These are phyloP conservation scores for Fusarium sacchari DNA, from an alignment of 2,329 filamentous ascomycete species.

Conservation along the genomic window DNA sequence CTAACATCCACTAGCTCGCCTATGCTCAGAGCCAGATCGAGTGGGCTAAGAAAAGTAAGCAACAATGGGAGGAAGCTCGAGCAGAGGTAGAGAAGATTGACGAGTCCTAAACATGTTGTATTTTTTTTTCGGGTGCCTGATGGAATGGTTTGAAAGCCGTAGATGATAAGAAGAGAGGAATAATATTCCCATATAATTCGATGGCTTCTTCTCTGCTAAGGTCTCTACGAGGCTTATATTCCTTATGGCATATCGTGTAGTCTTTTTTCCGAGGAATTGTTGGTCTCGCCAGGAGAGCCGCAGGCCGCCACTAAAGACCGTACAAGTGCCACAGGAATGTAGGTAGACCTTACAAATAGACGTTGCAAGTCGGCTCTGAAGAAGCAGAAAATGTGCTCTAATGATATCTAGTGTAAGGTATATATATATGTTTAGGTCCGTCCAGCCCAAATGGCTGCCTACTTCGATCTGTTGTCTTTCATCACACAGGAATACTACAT, in stretches of 20 bases:
- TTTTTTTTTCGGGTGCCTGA: neutral
- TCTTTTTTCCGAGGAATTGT: neutral
- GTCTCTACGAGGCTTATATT: neutral
- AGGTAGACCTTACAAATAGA: neutral
- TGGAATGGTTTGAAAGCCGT: slow-evolving; percentile 7
- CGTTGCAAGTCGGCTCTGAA: neutral
- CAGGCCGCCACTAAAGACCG: neutral
- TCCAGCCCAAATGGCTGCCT: neutral
- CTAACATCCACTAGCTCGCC: slow-evolving; percentile 70
- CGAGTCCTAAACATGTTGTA: slow-evolving; percentile 54
- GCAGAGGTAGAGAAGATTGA: slow-evolving; percentile 90
- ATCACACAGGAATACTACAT: too few species aligned
- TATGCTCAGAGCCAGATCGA: slow-evolving; percentile 94
- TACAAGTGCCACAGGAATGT: neutral
- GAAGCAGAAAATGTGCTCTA: neutral
- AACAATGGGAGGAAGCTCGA: slow-evolving; percentile 91
- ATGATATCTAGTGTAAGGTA: neutral
- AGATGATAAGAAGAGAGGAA: slow-evolving; percentile 17
- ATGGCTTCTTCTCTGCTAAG: neutral
- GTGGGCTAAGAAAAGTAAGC: slow-evolving; percentile 90
- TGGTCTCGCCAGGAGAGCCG: neutral
- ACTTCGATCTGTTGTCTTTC: neutral
- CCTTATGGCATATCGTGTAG: neutral
- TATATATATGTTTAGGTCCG: neutral
- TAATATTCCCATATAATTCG: slow-evolving; percentile 32